Percentiles rank a stretch among this genome's conserved stretches.
Conservation (phyloP, 331 rosid genomes). For the Spiraea crenata region DNA sequence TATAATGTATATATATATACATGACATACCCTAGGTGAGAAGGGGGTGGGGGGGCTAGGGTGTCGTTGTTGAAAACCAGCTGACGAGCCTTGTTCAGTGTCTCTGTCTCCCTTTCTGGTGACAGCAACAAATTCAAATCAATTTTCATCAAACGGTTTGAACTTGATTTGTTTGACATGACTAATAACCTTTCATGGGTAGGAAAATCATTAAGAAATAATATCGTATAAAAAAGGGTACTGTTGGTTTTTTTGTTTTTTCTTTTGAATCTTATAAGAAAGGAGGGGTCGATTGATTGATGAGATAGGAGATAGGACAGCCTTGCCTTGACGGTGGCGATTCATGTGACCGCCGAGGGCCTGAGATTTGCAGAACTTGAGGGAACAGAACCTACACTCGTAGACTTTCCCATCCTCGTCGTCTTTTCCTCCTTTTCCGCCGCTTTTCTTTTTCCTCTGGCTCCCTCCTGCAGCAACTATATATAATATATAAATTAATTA, state of each 20-base stretch:
- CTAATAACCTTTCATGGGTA: not conserved
- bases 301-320: not conserved
- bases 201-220: no score
- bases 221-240: not conserved
- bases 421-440: conserved; percentile 78
- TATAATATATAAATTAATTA: not conserved
- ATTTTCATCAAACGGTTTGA: conserved; percentile 5
- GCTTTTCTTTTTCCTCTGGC: conserved; percentile 74
- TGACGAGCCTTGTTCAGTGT: conserved; percentile 94
- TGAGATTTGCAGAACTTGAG: conserved; percentile 99
- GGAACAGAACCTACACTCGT: conserved; percentile 99
- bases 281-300: no score
- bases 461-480: conserved; percentile 42
- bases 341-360: conserved; percentile 99
- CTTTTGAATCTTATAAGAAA: not conserved
- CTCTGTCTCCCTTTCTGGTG: conserved; percentile 94
- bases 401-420: conserved; percentile 83
- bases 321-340: conserved; percentile 99
- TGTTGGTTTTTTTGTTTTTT: not conserved
- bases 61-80: conserved; percentile 83
- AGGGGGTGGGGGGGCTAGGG: conserved; percentile 47
- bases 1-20: not conserved
- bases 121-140: conserved; percentile 24
- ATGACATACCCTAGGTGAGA: conserved; percentile 68
- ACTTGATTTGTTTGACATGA: conserved; percentile 1